Base-by-base conservation (phyloP, 2,329 filamentous ascomycete genomes). In the Arthrobotrys megalospora region DNA sequence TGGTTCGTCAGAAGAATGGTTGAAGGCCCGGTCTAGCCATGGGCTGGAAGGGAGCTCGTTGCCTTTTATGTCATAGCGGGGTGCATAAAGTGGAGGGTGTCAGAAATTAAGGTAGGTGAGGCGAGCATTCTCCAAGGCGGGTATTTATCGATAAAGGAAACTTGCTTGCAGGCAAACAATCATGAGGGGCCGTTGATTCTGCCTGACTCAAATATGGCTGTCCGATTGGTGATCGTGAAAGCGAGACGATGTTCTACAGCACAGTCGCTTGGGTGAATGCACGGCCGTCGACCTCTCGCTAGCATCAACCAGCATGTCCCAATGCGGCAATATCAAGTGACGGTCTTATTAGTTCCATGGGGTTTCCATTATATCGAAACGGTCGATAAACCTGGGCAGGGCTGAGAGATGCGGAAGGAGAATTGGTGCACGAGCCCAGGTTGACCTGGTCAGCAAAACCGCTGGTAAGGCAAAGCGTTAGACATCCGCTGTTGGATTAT, bases 61-160 rank as follows among this genome's bases (percentile, higher is more conserved):
- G 60, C 73, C 66, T 41, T 77, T 77, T 77, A 71, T 71, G 73
- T 77, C 73, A 71, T 77, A 77, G 73, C 62, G 73, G 62, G 65
- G 67, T 70, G 66, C 66, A 77, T 69, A 60, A 60, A 66, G 47
- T 60, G 50, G 64, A 38, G 72, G 52, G 72, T 67, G 62, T 55
- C 58, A 68, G 45, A 60, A 70, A 70, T 65, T 72, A 63, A 70
- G 65, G 65, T 66, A 53, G 43, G 60, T 66, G 60, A 66, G 73
- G 66, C 60, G 66, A 77, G 36, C 66, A 63, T 50, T 48, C 55
- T 66, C 62, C 66, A 62, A 66, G 66, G 73, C 73, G 73, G 73
- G 66, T 77, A 70, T 77, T 77, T 77, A 77, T 77, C 73, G 73
- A 77, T 77, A 77, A 77, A 77, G 53, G 34, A 41, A 38, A 64